phyloP scores from a whole-genome alignment of 1,139 yeast genomes.

The Suhomyces bolitotheri region DNA sequence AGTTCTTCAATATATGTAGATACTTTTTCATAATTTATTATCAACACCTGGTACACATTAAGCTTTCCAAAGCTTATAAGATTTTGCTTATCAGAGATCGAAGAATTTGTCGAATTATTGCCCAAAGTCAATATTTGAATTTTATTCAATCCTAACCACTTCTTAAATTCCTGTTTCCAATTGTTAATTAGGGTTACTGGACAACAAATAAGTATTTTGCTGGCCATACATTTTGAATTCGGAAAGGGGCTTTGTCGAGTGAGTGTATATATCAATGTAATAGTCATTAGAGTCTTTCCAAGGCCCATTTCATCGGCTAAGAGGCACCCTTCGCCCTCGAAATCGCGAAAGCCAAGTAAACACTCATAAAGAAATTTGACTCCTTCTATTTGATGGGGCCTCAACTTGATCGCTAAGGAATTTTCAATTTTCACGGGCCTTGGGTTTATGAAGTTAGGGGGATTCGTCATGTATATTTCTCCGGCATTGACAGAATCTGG shows the following conservation, averaged over 20 bases:
- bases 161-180: constrained; percentile 85
- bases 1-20: constrained; percentile 59
- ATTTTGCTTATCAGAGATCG: constrained; percentile 58
- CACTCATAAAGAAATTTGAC: constrained; percentile 79
- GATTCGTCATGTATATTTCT: constrained; percentile 1
- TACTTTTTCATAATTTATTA: constrained; percentile 86
- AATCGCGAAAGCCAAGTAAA: constrained; percentile 66
- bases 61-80: constrained; percentile 63
- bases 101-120: constrained; percentile 24
- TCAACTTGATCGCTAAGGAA: constrained; percentile 48
- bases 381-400: constrained; percentile 88
- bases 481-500: not conserved
- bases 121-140: constrained; percentile 59
- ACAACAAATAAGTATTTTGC: constrained; percentile 76
- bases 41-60: constrained; percentile 75
- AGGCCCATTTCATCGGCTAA: constrained; percentile 98
- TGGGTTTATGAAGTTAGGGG: constrained; percentile 1
- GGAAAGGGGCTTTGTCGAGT: constrained; percentile 67
- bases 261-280: constrained; percentile 80
- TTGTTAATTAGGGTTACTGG: constrained; percentile 88
- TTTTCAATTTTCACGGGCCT: constrained; percentile 60
- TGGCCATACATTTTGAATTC: constrained; percentile 36
- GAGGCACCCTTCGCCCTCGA: constrained; percentile 62
- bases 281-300: constrained; percentile 90
- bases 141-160: constrained; percentile 79